These are phyloP conservation scores for Hymenoscyphus albidus DNA, from an alignment of 2,329 filamentous ascomycete species.

Conservation along the genomic window DNA sequence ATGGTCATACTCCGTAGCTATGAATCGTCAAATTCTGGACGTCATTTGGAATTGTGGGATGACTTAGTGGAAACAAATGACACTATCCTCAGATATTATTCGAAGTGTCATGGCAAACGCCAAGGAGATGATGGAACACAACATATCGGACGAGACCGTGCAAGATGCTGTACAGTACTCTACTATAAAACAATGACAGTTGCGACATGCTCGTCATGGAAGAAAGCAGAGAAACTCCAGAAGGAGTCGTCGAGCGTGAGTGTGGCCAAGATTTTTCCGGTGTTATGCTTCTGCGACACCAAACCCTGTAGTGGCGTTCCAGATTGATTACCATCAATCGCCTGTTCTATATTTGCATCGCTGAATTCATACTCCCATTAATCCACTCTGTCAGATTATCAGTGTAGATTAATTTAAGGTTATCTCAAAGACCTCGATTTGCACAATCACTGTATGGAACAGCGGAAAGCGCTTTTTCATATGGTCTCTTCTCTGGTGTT, in stretches of 20 bases:
- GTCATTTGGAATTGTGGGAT: not conserved
- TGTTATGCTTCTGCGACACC: conserved; percentile 2
- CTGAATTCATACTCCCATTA: too few relatives aligned
- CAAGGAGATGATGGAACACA: not conserved
- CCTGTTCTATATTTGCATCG: too few relatives aligned
- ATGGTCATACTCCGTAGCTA: too few relatives aligned
- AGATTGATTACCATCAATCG: not conserved
- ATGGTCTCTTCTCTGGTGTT: not conserved
- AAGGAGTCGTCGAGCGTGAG: not conserved
- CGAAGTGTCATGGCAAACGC: not conserved
- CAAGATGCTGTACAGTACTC: not conserved
- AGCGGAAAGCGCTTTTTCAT: not conserved
- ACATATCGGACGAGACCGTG: not conserved
- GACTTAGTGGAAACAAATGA: not conserved
- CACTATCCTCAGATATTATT: not conserved
- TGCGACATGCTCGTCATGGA: too few relatives aligned
- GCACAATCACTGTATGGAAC: too few relatives aligned
- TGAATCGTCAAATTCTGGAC: too few relatives aligned
- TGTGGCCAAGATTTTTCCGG: conserved; percentile 1
- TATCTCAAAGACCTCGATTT: too few relatives aligned
- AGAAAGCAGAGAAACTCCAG: not conserved
- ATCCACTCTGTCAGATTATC: too few relatives aligned
- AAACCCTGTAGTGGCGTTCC: conserved; percentile 5
- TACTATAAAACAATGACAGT: too few relatives aligned
- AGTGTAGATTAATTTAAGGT: too few relatives aligned